Conservation (phyloP, 2,329 filamentous ascomycete species). For the Massarina eburnea region DNA sequence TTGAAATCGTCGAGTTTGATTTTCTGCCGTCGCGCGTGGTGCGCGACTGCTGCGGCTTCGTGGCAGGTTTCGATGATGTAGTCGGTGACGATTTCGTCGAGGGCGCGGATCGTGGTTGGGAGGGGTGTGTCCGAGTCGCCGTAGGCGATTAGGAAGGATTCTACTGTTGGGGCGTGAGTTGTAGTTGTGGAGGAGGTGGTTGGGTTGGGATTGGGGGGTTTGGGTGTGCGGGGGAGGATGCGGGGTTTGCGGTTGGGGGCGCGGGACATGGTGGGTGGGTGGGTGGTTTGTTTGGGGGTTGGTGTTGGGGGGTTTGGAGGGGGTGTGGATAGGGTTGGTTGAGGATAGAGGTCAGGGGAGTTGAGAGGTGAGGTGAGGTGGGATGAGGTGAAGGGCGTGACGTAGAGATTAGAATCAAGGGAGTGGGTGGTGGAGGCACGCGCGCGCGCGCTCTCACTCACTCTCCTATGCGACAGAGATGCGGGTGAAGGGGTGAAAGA, state of each 20-base stretch:
- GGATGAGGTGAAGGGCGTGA: background rate
- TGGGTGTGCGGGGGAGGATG: slow-evolving; percentile 12
- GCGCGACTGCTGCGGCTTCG: slow-evolving; percentile 80
- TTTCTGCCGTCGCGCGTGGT: slow-evolving; percentile 87
- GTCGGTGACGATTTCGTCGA: slow-evolving; percentile 95
- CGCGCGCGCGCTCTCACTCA: no score
- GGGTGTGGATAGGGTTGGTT: background rate
- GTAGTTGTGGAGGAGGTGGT: background rate
- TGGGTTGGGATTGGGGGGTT: slow-evolving; percentile 6
- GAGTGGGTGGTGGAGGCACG: background rate
- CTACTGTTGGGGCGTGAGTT: slow-evolving; percentile 54
- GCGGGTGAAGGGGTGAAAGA: slow-evolving; percentile 1
- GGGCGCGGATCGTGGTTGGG: slow-evolving; percentile 77
- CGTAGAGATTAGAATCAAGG: background rate
- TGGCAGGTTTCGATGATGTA: slow-evolving; percentile 91
- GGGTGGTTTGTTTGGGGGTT: background rate
- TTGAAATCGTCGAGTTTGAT: slow-evolving; percentile 99
- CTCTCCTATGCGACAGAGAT: background rate
- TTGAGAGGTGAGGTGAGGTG: slow-evolving; percentile 6
- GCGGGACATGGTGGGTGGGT: background rate
- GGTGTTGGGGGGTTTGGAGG: slow-evolving; percentile 1
- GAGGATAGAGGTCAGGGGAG: background rate
- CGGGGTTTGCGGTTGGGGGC: slow-evolving; percentile 4
- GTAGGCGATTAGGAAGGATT: slow-evolving; percentile 75
- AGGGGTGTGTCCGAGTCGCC: slow-evolving; percentile 79